Percentiles rank a stretch among this genome's conserved stretches.
Conservation (phyloP, 306 rosid species). For the Prunus mira region DNA sequence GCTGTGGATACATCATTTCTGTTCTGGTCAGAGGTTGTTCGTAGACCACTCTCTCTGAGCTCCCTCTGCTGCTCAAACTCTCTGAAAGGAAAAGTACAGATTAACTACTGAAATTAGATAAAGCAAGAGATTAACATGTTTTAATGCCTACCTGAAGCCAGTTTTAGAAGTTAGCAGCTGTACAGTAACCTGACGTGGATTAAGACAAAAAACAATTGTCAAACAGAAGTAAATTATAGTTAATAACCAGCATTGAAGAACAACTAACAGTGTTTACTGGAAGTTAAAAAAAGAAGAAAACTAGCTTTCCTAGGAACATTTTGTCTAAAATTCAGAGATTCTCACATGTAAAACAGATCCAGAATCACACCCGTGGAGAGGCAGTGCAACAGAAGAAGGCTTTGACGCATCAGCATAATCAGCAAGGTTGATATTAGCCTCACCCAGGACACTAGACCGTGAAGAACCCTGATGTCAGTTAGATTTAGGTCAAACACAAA, state of each 20-base stretch:
- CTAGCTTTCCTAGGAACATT: constrained; percentile 5
- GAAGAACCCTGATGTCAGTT: constrained; percentile 74
- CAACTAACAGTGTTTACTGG: constrained; percentile 11
- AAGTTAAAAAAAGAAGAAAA: constrained; percentile 16
- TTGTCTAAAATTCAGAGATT: constrained; percentile 28
- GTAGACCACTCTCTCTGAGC: constrained; percentile 92
- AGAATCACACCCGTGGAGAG: constrained; percentile 79
- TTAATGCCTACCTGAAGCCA: constrained; percentile 81
- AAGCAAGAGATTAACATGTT: constrained; percentile 30
- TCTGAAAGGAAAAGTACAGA: constrained; percentile 52
- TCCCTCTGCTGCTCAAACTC: constrained; percentile 99
- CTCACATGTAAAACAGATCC: constrained; percentile 88
- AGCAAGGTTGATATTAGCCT: constrained; percentile 79
- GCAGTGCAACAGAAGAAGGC: constrained; percentile 69
- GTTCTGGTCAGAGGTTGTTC: constrained; percentile 66
- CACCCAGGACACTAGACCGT: constrained; percentile 93
- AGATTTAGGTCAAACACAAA: constrained; percentile 33
- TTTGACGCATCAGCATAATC: constrained; percentile 90
- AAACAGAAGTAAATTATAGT: neutral
- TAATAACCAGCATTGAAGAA: constrained; percentile 15
- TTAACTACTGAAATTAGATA: constrained; percentile 30
- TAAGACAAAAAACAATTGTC: constrained; percentile 20
- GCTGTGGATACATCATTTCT: constrained; percentile 59
- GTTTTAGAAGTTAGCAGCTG: constrained; percentile 99
- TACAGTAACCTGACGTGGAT: constrained; percentile 81